phyloP scores from a whole-genome alignment of 176 grass and related monocot species.

The maize (Zea mays) region DNA sequence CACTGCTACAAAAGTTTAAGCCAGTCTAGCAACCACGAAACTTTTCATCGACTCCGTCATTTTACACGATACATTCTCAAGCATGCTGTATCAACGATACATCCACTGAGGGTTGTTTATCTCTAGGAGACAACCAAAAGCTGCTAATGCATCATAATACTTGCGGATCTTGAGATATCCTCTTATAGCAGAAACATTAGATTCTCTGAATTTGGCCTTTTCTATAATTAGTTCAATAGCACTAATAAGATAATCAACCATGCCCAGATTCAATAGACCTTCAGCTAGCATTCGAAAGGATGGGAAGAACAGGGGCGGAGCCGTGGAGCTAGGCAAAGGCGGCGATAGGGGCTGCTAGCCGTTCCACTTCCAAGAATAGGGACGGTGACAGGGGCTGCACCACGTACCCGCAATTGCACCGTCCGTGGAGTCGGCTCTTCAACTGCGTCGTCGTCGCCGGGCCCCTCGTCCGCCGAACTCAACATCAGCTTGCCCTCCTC shows the following conservation, averaged over 20 bases:
- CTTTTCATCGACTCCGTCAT: not conserved
- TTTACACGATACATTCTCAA: constrained; percentile 23
- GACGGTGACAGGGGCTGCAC: too few species aligned
- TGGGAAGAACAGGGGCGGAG: too few species aligned
- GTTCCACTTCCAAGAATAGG: too few species aligned
- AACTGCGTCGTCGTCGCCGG: too few species aligned
- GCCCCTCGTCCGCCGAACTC: too few species aligned
- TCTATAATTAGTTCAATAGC: constrained; percentile 66
- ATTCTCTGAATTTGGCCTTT: constrained; percentile 53
- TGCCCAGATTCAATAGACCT: constrained; percentile 72
- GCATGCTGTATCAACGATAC: constrained; percentile 33
- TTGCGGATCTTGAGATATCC: constrained; percentile 78
- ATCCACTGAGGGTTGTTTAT: constrained; percentile 43
- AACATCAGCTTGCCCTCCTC: too few species aligned
- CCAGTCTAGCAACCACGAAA: constrained; percentile 33
- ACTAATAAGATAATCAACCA: constrained; percentile 69
- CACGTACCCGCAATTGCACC: too few species aligned
- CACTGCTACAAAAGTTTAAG: constrained; percentile 14
- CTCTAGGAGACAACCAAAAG: constrained; percentile 60
- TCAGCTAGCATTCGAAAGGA: constrained; percentile 78
- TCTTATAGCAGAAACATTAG: constrained; percentile 68
- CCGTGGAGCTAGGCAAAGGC: too few species aligned
- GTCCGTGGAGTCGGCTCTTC: too few species aligned
- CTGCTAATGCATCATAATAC: constrained; percentile 77
- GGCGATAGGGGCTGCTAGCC: too few species aligned